Evolutionary conservation across 106 monocot species (phyloP).

Genomic region (Dendrobium huoshanense): DNA sequence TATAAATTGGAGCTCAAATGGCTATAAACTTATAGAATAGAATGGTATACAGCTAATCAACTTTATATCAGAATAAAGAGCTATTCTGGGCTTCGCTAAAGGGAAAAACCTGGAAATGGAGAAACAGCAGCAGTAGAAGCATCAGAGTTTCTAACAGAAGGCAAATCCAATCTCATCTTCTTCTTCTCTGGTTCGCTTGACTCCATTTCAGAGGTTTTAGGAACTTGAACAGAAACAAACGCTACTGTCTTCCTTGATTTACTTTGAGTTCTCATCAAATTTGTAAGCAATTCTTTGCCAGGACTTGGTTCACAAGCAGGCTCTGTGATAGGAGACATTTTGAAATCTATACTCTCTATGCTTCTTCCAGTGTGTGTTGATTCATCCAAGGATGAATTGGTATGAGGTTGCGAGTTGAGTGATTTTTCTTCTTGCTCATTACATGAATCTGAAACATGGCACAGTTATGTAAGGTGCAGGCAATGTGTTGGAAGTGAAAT

Average conservation of each 20-base stretch:
- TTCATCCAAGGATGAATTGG: neutral
- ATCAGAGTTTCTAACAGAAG: too few species aligned
- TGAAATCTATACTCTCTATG: neutral
- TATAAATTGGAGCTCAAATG: too few species aligned
- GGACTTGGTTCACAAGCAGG: neutral
- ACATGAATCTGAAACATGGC: neutral
- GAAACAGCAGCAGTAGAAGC: neutral
- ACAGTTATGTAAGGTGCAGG: neutral
- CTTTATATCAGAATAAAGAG: neutral
- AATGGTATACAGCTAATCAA: too few species aligned
- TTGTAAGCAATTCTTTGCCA: neutral
- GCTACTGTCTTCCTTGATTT: neutral
- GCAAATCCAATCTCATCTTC: neutral
- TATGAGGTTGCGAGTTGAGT: neutral
- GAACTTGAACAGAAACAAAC: neutral
- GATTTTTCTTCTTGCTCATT: neutral
- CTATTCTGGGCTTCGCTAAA: neutral
- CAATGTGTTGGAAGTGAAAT: neutral
- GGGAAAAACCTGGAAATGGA: slow-evolving; percentile 9
- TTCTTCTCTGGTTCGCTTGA: neutral
- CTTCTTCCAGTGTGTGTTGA: neutral
- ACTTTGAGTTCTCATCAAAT: neutral
- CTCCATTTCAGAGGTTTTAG: neutral
- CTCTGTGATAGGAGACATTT: neutral
- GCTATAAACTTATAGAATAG: too few species aligned